Conservation (phyloP, 768 basidiomycete genomes). For the Jaapia argillacea region DNA sequence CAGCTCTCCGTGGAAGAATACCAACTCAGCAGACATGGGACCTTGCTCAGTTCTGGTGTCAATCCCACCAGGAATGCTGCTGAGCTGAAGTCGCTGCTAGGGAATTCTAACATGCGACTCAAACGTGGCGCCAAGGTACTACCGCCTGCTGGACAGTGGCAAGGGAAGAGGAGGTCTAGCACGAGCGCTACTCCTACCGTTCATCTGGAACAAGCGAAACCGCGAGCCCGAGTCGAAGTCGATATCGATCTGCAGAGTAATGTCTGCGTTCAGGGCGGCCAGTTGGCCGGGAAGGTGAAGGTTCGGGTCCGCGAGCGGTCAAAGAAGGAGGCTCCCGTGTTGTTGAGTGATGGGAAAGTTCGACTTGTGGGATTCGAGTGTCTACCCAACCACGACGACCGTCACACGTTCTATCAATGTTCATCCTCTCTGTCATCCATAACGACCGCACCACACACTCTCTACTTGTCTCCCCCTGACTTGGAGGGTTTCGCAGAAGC, state of each 20-base stretch:
- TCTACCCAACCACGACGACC: conserved; percentile 40
- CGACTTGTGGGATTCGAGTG: conserved; percentile 82
- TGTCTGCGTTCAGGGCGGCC: conserved; percentile 70
- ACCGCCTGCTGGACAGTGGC: conserved; percentile 16
- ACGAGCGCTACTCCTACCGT: conserved; percentile 15
- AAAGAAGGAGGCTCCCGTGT: conserved; percentile 47
- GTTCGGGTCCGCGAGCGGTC: conserved; percentile 47
- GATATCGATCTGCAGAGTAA: conserved; percentile 74
- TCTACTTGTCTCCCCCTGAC: conserved; percentile 38
- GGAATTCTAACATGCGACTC: conserved; percentile 46
- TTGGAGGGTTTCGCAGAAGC: conserved; percentile 54
- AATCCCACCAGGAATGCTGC: conserved; percentile 38
- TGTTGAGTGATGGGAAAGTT: conserved; percentile 67
- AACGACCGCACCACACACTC: conserved; percentile 30
- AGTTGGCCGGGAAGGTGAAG: conserved; percentile 59
- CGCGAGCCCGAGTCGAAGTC: conserved; percentile 68
- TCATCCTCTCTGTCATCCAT: conserved; percentile 43
- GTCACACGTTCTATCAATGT: conserved; percentile 78
- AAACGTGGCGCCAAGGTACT: conserved; percentile 41
- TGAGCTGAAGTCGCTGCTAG: conserved; percentile 54
- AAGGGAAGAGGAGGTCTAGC: no score
- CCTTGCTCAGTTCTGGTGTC: conserved; percentile 41
- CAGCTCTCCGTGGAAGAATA: conserved; percentile 5
- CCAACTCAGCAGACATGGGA: conserved; percentile 28
- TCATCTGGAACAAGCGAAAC: conserved; percentile 60